Conservation (phyloP, 1,284 basidiomycete genomes). For the Peniophora sp. region DNA sequence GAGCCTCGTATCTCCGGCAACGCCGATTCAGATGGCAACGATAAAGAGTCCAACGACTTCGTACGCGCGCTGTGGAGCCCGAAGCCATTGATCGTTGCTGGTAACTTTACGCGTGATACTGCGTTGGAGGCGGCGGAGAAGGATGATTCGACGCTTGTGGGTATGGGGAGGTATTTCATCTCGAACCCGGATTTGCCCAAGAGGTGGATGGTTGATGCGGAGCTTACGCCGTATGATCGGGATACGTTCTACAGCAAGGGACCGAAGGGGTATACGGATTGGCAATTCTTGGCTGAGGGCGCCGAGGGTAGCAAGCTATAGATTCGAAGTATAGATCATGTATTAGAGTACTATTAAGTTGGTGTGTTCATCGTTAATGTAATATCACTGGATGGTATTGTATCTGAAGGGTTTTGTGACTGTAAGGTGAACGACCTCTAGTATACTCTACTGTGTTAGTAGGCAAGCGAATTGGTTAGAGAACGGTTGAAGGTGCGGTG, state of each 20-base stretch:
- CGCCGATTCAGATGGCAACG: conserved; percentile 5
- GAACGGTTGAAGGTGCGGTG: no score
- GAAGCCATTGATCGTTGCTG: conserved; percentile 20
- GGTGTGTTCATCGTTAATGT: no score
- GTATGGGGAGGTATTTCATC: not conserved
- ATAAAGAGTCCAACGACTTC: conserved; percentile 2
- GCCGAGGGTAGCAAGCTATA: no score
- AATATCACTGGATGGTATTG: no score
- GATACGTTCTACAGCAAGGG: conserved; percentile 25
- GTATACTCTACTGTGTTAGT: no score
- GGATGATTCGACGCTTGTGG: not conserved
- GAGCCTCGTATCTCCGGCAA: conserved; percentile 23
- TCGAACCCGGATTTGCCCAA: conserved; percentile 38
- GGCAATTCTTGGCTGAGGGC: conserved; percentile 7
- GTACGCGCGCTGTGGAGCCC: conserved; percentile 7
- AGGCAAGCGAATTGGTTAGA: no score
- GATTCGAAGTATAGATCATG: no score
- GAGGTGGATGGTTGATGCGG: conserved; percentile 27
- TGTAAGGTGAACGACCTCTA: no score
- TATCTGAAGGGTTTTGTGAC: no score
- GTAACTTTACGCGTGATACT: conserved; percentile 14
- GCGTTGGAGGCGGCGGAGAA: conserved; percentile 1
- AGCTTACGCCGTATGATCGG: conserved; percentile 22
- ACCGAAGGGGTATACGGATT: conserved; percentile 27
- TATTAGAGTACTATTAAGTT: no score